A percentile compares a stretch with the other conserved stretches of the same genome.
Conservation (phyloP, 2,329 filamentous ascomycete genomes). For the Diaporthe eres region DNA sequence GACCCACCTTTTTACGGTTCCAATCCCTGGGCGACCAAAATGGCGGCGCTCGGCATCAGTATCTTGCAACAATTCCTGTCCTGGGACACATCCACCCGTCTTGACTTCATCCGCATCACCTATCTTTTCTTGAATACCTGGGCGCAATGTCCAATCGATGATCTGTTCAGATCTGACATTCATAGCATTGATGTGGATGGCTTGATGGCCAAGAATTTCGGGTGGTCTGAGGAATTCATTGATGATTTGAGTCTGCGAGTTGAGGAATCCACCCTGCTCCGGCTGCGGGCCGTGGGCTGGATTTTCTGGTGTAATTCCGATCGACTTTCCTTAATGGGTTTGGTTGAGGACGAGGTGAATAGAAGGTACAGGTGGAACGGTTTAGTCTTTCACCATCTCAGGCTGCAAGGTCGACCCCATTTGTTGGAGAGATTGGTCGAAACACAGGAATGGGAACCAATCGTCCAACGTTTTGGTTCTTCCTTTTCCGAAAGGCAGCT, state of each 20-base stretch:
- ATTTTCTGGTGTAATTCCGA: not conserved
- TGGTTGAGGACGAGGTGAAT: not conserved
- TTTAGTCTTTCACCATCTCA: not conserved
- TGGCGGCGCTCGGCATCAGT: not conserved
- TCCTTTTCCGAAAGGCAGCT: not conserved
- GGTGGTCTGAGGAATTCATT: no score
- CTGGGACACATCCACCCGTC: not conserved
- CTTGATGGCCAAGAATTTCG: not conserved
- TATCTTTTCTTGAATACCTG: not conserved
- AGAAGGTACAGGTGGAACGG: no score
- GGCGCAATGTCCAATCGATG: not conserved
- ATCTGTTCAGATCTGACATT: no score
- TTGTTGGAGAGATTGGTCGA: not conserved
- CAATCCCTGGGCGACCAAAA: rapidly evolving
- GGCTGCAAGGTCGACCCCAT: not conserved
- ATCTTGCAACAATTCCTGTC: not conserved
- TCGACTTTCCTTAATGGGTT: not conserved
- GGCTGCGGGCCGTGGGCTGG: not conserved
- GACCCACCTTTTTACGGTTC: not conserved
- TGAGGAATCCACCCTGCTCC: not conserved
- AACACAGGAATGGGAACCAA: not conserved
- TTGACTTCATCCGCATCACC: not conserved
- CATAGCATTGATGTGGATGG: not conserved
- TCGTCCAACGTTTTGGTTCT: not conserved
- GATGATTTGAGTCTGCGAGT: not conserved